Evolutionary conservation across 176 grass and related monocot species (phyloP), one percentile per base, ranked within the genome.

Genomic region (Dactylis glomerata): DNA sequence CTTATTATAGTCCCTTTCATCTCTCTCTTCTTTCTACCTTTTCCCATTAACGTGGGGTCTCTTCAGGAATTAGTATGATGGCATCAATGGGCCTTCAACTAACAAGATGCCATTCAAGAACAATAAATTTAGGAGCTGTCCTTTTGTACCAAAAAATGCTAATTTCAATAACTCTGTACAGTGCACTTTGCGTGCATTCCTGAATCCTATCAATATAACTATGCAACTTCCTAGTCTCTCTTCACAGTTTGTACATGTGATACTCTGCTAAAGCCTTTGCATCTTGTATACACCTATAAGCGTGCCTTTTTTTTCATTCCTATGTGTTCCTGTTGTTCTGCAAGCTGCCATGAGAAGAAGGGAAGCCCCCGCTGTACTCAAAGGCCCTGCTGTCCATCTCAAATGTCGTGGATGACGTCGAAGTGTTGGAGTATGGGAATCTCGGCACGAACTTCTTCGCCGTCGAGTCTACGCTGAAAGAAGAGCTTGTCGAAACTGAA

Each of bases 361-460:
- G 83, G 73, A 92, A 97, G 30, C 4, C 82, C 57, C 87, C 84
- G 51, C 94, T 97, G 72, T 93, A 93, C 64, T 86, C 88, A 59
- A 97, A 97, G 69, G 91, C 89, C 27, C 84, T 70, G 64, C 89
- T 97, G 40, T 66, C 86, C 30, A 86, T 83, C 75, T 88, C 61
- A 76, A 77, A 70, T 6, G 81, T 31, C 3, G 76, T 85, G 36
- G 86, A 87, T 1, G 82, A 87, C 19, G 82, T 81, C 14, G 80
- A 79, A 65, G 86, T 51, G 13, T 77, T 76, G 14, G 87, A 90
- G 77, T 93, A 84, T 0, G 81, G 84, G 30, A 78, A 64, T 45
- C 63, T 76, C 12, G 79, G 83, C 7, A 40, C 42, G 4, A 28
- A 44, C 26, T 81, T 89, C 78, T 40, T 37, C 3, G 20, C 51